Evolutionary conservation across 129 eudicot genomes (phyloP), one percentile per base, ranked within the genome.

Genomic region (Tagetes erecta): DNA sequence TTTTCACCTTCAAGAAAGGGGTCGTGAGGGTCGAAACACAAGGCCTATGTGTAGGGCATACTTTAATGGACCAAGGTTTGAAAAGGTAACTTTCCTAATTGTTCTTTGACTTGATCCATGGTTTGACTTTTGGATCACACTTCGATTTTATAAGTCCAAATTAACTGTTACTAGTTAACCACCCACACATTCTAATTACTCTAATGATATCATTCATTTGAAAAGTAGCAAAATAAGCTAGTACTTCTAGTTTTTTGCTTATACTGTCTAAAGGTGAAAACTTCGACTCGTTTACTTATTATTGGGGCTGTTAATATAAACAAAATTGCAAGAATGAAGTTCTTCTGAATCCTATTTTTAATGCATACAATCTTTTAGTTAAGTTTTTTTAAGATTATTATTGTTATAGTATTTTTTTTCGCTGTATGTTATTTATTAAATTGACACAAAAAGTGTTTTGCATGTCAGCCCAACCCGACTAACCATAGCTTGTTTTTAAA

Each of bases 1-100:
- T 92, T 45, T 92, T 92, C 64, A 84, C 89, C 2, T 92, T 79
- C 83, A 92, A 85, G 87, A 85, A 64, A 51, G 97, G 96, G 36
- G 94, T 87, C 11, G 97, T 92, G 70, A 87, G 96, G 71, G 97
- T 92, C 37, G 97, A 92, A 79, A 89, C 97, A 40, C 96, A 92
- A 73, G 97, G 97, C 72, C 82, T 92, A 12, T 92, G 97, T 60
- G 80, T 76, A 0, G 97, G 97, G 38, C 96, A 92, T 73, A 87
- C 96, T 2, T 67, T 89, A 20, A 83, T 89, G 96, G 96, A 92
- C 79, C 96, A 89, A 80, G 97, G 97, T 56, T 77, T 92, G 33
- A 92, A 89, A 72, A 85, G 73, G 96, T 92, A 73, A 0, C 70
- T 42, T 72, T 37, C 30, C 27, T 9, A 20, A 60, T 47, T 13